phyloP scores from a whole-genome alignment of 2,329 filamentous ascomycete species.

The Ascochyta viciae-villosae region DNA sequence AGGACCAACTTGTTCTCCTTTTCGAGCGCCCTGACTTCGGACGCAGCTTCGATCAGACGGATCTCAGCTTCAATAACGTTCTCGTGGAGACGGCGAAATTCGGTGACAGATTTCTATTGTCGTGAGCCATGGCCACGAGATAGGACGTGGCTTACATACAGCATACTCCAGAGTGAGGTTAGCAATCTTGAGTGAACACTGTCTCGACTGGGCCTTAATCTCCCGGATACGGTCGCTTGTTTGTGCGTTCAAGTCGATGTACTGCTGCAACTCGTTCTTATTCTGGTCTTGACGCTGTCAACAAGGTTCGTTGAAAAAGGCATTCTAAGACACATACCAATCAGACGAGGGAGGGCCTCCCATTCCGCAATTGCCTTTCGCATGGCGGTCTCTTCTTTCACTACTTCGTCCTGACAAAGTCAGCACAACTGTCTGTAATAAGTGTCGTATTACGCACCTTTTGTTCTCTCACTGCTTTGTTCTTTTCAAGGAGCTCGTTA shows the following conservation, averaged over 20 bases:
- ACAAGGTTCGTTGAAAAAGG: conserved; percentile 8
- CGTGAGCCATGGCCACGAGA: conserved; percentile 12
- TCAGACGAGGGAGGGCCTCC: conserved; percentile 72
- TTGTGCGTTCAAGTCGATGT: conserved; percentile 39
- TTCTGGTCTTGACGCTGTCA: conserved; percentile 48
- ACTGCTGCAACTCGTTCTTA: conserved; percentile 53
- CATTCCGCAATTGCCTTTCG: conserved; percentile 72
- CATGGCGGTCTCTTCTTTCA: conserved; percentile 69
- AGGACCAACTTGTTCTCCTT: conserved; percentile 60
- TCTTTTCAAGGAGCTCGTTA: conserved; percentile 25
- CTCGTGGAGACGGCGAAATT: conserved; percentile 67
- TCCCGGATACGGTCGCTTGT: conserved; percentile 58
- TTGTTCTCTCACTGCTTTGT: conserved; percentile 11
- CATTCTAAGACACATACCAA: conserved; percentile 60
- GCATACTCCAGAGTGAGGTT: conserved; percentile 61
- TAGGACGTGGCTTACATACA: conserved; percentile 46
- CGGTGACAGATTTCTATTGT: conserved; percentile 64
- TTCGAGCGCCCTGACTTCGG: conserved; percentile 75
- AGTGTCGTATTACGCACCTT: conserved; percentile 5
- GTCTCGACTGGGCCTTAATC: conserved; percentile 52
- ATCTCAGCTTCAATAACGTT: conserved; percentile 74
- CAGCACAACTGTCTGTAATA: neutral
- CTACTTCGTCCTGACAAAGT: conserved; percentile 48
- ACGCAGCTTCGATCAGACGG: conserved; percentile 78
- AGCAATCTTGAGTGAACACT: conserved; percentile 49